Percentiles rank a stretch among this genome's conserved stretches.
phyloP scores from a whole-genome alignment of 2,329 filamentous ascomycete genomes.

The Aspergillus fischeri region DNA sequence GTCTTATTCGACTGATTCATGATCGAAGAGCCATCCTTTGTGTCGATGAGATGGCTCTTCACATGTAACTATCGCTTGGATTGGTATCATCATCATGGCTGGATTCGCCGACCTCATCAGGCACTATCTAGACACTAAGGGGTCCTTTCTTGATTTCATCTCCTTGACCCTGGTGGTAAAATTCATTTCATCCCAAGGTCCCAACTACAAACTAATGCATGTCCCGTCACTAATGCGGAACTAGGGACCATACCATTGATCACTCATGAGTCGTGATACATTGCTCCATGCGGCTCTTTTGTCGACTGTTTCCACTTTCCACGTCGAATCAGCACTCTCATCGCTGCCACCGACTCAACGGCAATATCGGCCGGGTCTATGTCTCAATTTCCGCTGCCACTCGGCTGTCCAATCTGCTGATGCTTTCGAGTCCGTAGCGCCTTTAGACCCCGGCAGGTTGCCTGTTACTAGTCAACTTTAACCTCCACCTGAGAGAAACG shows the following conservation, averaged over 20 bases:
- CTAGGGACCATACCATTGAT: background rate
- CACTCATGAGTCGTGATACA: background rate
- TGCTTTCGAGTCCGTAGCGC: background rate
- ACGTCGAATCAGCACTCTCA: background rate
- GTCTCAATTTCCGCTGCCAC: background rate
- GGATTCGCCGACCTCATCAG: background rate
- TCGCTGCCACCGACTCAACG: background rate
- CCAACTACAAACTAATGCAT: background rate
- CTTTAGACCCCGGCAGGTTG: background rate
- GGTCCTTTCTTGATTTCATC: background rate
- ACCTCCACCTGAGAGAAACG: slow-evolving; percentile 3
- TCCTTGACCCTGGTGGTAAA: background rate
- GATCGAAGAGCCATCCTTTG: background rate
- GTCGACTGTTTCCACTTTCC: background rate
- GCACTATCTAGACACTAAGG: no score
- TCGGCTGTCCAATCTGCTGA: background rate
- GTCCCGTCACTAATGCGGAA: background rate
- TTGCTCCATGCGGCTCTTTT: slow-evolving; percentile 1
- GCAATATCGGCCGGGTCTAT: background rate
- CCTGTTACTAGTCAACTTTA: background rate
- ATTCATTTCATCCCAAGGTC: background rate
- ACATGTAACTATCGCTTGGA: background rate
- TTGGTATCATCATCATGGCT: background rate
- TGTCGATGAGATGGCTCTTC: no score
- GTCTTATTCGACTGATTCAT: background rate